A percentile compares a stretch with the other conserved stretches of the same genome.
Evolutionary conservation across 169 alveolate genomes (phyloP).

Genomic region (Cryptosporidium baileyi): DNA sequence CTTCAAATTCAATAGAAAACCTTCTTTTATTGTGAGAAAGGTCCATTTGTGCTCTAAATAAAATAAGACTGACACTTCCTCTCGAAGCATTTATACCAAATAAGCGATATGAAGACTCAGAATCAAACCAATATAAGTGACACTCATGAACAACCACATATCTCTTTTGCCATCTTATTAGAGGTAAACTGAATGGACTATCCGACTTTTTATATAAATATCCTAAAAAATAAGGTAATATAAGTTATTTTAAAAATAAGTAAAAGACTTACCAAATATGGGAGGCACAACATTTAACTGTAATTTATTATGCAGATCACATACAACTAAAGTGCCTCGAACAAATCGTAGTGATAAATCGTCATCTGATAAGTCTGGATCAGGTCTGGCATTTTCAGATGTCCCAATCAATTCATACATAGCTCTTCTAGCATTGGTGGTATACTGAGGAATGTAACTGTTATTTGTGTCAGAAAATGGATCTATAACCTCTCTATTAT

Average conservation of each 20-base stretch:
- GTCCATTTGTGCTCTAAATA: constrained; percentile 66
- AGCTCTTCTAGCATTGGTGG: constrained; percentile 67
- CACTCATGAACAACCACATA: constrained; percentile 69
- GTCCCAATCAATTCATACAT: constrained; percentile 67
- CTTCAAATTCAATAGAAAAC: constrained; percentile 61
- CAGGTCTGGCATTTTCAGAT: constrained; percentile 48
- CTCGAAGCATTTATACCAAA: constrained; percentile 64
- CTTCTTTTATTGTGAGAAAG: constrained; percentile 60
- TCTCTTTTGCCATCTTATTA: constrained; percentile 67
- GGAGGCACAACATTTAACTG: constrained; percentile 64
- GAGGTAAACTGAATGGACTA: constrained; percentile 46
- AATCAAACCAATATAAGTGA: constrained; percentile 68
- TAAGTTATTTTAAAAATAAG: neutral
- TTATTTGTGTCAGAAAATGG: constrained; percentile 63
- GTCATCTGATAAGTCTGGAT: constrained; percentile 60
- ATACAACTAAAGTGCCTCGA: constrained; percentile 58
- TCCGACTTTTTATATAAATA: constrained; percentile 50
- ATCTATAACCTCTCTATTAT: constrained; percentile 43
- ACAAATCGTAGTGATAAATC: constrained; percentile 67
- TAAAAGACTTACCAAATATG: constrained; percentile 44
- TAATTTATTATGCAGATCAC: constrained; percentile 40
- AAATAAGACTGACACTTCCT: constrained; percentile 64
- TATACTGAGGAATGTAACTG: constrained; percentile 64
- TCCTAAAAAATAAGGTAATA: neutral
- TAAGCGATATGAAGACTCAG: constrained; percentile 59